Percentiles rank a stretch among this genome's conserved stretches.
These are phyloP conservation scores for Kalmanozyma brasiliensis DNA, from an alignment of 1,284 basidiomycete genomes.

Conservation along the genomic window DNA sequence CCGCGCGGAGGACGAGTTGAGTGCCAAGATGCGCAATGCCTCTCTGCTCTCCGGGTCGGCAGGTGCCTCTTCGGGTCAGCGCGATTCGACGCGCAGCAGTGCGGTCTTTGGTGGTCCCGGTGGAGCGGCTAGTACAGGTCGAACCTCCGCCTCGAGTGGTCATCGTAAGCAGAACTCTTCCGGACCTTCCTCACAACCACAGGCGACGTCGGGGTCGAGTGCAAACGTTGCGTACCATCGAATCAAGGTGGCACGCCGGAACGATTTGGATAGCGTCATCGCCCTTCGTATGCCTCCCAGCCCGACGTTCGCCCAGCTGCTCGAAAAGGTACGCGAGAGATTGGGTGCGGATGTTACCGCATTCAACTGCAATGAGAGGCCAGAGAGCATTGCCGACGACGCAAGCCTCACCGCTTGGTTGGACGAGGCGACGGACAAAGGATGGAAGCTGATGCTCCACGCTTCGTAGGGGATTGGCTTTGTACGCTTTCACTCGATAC, in stretches of 20 bases:
- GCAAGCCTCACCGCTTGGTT: slow-evolving; percentile 82
- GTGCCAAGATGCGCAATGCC: slow-evolving; percentile 32
- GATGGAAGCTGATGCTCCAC: slow-evolving; percentile 88
- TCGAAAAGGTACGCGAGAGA: slow-evolving; percentile 88
- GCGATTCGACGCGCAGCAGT: slow-evolving; percentile 34
- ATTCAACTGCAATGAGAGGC: slow-evolving; percentile 70
- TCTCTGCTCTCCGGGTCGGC: slow-evolving; percentile 25
- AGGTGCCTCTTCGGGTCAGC: slow-evolving; percentile 18
- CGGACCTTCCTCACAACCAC: slow-evolving; percentile 24
- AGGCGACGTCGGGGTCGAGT: slow-evolving; percentile 38
- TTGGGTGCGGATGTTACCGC: slow-evolving; percentile 78
- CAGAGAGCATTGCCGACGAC: slow-evolving; percentile 77
- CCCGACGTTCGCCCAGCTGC: slow-evolving; percentile 83
- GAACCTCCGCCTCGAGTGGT: slow-evolving; percentile 43
- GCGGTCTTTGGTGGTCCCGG: slow-evolving; percentile 21
- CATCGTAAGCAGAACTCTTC: slow-evolving; percentile 44
- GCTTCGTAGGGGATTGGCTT: slow-evolving; percentile 69
- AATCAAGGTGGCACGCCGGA: slow-evolving; percentile 96
- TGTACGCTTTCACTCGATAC: slow-evolving; percentile 11
- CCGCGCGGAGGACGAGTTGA: slow-evolving; percentile 31
- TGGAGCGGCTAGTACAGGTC: slow-evolving; percentile 21
- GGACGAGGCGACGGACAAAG: slow-evolving; percentile 71
- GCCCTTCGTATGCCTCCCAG: slow-evolving; percentile 97
- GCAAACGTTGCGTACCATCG: slow-evolving; percentile 71
- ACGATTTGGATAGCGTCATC: slow-evolving; percentile 86